These are phyloP conservation scores for Pestalotiopsis sp. DNA, from an alignment of 2,329 filamentous ascomycete genomes.

Conservation along the genomic window DNA sequence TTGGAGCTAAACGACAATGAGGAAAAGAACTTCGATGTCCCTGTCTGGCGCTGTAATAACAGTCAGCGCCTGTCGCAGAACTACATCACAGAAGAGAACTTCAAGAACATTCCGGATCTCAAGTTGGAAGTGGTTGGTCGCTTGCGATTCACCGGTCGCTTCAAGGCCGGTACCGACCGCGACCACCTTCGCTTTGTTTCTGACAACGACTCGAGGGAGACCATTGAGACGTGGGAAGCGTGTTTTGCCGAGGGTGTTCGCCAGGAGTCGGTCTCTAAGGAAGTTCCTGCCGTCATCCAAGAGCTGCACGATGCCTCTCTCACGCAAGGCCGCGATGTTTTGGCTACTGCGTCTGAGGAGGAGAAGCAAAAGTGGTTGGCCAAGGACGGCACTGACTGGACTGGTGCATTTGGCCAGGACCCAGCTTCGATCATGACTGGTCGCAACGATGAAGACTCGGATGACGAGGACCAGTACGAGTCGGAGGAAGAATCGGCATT, in stretches of 20 bases:
- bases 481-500: slow-evolving; percentile 27
- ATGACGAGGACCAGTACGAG: slow-evolving; percentile 40
- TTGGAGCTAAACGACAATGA: slow-evolving; percentile 83
- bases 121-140: slow-evolving; percentile 80
- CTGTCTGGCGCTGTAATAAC: slow-evolving; percentile 84
- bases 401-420: slow-evolving; percentile 80
- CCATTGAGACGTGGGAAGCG: slow-evolving; percentile 92
- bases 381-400: slow-evolving; percentile 84
- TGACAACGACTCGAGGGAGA: slow-evolving; percentile 89
- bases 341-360: slow-evolving; percentile 71
- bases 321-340: slow-evolving; percentile 77
- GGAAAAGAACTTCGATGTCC: slow-evolving; percentile 77
- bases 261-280: slow-evolving; percentile 66
- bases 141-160: slow-evolving; percentile 76
- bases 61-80: slow-evolving; percentile 82
- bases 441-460: slow-evolving; percentile 34
- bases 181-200: slow-evolving; percentile 82
- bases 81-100: slow-evolving; percentile 84
- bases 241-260: slow-evolving; percentile 88
- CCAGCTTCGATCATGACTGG: slow-evolving; percentile 54
- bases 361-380: slow-evolving; percentile 79
- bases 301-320: slow-evolving; percentile 82
- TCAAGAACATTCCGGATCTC: slow-evolving; percentile 69
- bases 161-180: slow-evolving; percentile 88
- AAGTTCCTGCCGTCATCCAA: slow-evolving; percentile 73